These are phyloP conservation scores for Backusella parvicylindrica DNA, from an alignment of 192 early-diverging fungal genomes.

Conservation along the genomic window DNA sequence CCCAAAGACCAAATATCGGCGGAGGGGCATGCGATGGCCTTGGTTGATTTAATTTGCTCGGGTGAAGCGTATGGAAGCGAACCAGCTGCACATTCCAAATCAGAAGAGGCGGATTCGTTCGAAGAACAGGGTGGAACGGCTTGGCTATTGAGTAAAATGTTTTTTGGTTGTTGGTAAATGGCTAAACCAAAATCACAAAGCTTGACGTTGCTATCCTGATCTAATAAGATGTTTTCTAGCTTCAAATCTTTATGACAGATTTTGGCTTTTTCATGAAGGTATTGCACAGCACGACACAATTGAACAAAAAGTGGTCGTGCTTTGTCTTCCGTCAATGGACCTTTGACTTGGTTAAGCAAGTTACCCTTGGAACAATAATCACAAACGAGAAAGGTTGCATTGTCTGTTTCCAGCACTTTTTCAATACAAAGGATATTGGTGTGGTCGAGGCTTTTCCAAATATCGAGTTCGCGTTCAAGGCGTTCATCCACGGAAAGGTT, in stretches of 20 bases:
- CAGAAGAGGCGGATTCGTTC: neutral
- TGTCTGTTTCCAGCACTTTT: slow-evolving; percentile 64
- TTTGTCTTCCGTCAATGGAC: slow-evolving; percentile 44
- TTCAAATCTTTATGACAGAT: slow-evolving; percentile 85
- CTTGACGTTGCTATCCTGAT: slow-evolving; percentile 63
- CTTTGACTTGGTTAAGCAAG: slow-evolving; percentile 58
- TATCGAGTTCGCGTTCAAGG: slow-evolving; percentile 63
- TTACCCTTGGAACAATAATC: slow-evolving; percentile 65
- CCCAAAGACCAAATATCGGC: slow-evolving; percentile 80
- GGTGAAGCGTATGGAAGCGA: slow-evolving; percentile 71
- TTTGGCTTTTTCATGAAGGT: slow-evolving; percentile 72
- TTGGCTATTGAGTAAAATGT: slow-evolving; percentile 23
- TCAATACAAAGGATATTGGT: slow-evolving; percentile 61
- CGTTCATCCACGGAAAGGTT: slow-evolving; percentile 17
- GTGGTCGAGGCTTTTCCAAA: slow-evolving; percentile 68
- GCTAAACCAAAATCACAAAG: slow-evolving; percentile 87
- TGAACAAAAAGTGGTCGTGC: slow-evolving; percentile 67
- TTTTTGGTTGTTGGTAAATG: slow-evolving; percentile 44
- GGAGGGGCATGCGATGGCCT: slow-evolving; percentile 44
- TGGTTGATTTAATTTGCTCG: slow-evolving; percentile 54
- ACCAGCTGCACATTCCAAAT: slow-evolving; percentile 46
- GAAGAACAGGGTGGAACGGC: neutral
- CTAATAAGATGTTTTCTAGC: slow-evolving; percentile 85
- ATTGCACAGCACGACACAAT: slow-evolving; percentile 67
- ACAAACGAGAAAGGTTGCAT: slow-evolving; percentile 67